phyloP scores from a whole-genome alignment of 805 yeast genomes.

The Gaillardinia entomophila region DNA sequence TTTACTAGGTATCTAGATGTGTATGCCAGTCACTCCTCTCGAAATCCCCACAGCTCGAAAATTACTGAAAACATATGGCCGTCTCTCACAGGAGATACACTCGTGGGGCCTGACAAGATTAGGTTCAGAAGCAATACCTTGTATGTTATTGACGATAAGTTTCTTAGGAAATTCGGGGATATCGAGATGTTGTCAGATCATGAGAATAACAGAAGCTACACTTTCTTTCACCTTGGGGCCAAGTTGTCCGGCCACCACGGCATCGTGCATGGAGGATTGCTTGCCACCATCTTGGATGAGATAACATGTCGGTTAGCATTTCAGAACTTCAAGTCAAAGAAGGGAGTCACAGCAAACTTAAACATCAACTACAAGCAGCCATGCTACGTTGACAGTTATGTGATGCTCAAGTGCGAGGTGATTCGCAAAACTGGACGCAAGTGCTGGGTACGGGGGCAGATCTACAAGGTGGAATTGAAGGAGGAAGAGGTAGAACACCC shows the following conservation, averaged over 20 bases:
- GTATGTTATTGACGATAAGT: conserved; percentile 29
- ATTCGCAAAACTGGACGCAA: conserved; percentile 31
- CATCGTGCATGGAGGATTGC: conserved; percentile 39
- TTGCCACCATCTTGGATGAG: conserved; percentile 39
- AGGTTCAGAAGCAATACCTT: conserved; percentile 25
- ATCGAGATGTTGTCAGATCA: conserved; percentile 9
- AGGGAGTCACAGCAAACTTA: conserved; percentile 40
- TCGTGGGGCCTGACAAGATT: conserved; percentile 30
- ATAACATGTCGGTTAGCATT: conserved; percentile 38
- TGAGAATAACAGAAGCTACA: conserved; percentile 25
- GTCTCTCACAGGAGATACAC: conserved; percentile 29
- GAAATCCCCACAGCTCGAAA: conserved; percentile 7
- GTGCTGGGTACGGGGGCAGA: conserved; percentile 32
- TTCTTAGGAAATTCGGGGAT: conserved; percentile 17
- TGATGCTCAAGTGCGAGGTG: conserved; percentile 29
- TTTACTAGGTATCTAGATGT: too few relatives aligned
- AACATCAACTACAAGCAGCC: conserved; percentile 36
- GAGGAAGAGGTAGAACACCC: conserved; percentile 13
- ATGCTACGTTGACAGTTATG: conserved; percentile 22
- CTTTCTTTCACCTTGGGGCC: conserved; percentile 35
- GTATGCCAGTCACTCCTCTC: conserved; percentile 6
- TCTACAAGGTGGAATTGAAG: conserved; percentile 18
- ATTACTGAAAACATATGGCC: conserved; percentile 27
- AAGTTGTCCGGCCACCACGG: conserved; percentile 34
- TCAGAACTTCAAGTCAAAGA: conserved; percentile 31